Conservation (phyloP, 495 filamentous ascomycete species). For the Amphirosellinia nigrospora region DNA sequence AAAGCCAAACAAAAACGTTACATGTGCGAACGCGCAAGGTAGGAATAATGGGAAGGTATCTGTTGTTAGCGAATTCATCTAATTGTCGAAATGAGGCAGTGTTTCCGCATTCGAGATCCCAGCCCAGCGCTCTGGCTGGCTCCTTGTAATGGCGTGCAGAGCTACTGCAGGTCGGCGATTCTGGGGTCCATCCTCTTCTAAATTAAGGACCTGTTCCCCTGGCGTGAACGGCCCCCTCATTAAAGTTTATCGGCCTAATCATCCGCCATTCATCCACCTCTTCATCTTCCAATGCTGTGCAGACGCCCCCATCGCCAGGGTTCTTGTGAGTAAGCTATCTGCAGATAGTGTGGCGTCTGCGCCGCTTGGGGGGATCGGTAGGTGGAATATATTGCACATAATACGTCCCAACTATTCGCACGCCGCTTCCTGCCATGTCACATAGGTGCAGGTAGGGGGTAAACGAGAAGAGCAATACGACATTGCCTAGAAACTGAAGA, state of each 20-base stretch:
- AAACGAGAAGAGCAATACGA: conserved; percentile 5
- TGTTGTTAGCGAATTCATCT: conserved; percentile 5
- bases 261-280: neutral
- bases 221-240: neutral
- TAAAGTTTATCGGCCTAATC: neutral
- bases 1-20: neutral
- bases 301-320: neutral
- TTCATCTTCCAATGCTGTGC: neutral
- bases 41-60: conserved; percentile 8
- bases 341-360: neutral
- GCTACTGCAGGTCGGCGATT: conserved; percentile 22
- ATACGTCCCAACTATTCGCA: neutral
- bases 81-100: conserved; percentile 1
- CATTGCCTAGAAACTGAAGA: neutral
- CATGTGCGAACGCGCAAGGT: conserved; percentile 4
- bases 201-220: conserved; percentile 23
- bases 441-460: neutral
- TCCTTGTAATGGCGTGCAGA: conserved; percentile 4
- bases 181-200: conserved; percentile 24
- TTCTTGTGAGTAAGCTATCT: neutral
- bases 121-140: conserved; percentile 14
- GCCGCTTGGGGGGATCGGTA: neutral
- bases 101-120: conserved; percentile 10
- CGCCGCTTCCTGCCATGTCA: neutral
- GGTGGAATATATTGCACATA: conserved; percentile 9